phyloP scores from a whole-genome alignment of 257 asterid species.

The Penstemon barbatus region DNA sequence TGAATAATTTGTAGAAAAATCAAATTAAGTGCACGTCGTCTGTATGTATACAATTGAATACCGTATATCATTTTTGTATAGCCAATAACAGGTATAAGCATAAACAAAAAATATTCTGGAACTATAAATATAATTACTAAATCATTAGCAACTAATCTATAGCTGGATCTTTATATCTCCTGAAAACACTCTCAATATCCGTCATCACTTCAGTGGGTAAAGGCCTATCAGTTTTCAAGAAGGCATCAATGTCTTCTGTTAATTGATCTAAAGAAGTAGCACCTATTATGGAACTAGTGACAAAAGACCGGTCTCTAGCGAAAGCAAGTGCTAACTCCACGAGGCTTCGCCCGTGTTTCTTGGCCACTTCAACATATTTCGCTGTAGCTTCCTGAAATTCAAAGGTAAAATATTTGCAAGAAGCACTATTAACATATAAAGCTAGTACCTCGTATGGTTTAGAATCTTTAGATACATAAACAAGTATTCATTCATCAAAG shows the following conservation, averaged over 20 bases:
- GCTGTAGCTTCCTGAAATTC: conserved; percentile 67
- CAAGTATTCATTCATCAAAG: too few species aligned
- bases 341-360: conserved; percentile 63
- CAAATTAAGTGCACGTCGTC: too few species aligned
- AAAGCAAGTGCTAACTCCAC: conserved; percentile 79
- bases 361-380: conserved; percentile 62
- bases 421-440: too few species aligned
- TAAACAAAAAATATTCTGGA: too few species aligned
- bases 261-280: conserved; percentile 75
- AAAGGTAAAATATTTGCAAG: not conserved
- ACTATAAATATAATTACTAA: too few species aligned
- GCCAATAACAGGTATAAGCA: too few species aligned
- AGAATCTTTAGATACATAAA: too few species aligned
- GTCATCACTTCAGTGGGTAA: conserved; percentile 53
- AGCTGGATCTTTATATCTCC: conserved; percentile 79
- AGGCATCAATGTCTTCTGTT: conserved; percentile 66
- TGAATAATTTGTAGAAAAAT: too few species aligned
- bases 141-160: conserved; percentile 28
- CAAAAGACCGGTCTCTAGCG: conserved; percentile 67
- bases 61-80: too few species aligned
- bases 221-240: conserved; percentile 64
- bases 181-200: conserved; percentile 63
- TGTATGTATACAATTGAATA: too few species aligned
- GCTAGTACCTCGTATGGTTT: too few species aligned
- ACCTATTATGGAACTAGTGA: conserved; percentile 74